Percentiles rank a stretch among this genome's conserved stretches.
Evolutionary conservation across 1,284 basidiomycete species (phyloP).

Genomic region (Acaromyces ingoldii): DNA sequence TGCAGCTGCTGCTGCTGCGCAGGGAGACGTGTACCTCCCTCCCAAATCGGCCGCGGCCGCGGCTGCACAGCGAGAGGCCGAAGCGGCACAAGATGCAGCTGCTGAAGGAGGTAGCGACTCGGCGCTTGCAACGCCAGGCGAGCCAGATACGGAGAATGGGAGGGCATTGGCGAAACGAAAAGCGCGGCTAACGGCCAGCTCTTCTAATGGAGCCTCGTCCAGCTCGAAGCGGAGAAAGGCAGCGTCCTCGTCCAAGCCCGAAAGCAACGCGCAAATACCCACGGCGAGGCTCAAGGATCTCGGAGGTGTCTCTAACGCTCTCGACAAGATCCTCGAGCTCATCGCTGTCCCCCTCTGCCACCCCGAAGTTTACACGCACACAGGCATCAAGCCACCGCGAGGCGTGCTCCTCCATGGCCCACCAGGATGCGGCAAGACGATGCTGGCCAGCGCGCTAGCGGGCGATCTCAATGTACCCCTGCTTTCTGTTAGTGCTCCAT

Average conservation of each 20-base stretch:
- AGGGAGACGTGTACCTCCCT: neutral
- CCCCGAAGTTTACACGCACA: constrained; percentile 89
- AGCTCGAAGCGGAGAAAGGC: neutral
- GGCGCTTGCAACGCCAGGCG: neutral
- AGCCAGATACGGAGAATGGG: neutral
- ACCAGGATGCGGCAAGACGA: constrained; percentile 86
- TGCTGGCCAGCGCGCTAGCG: constrained; percentile 63
- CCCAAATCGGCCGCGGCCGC: neutral
- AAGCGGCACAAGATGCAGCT: neutral
- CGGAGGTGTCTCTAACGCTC: constrained; percentile 76
- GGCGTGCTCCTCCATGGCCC: constrained; percentile 94
- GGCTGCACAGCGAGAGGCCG: neutral
- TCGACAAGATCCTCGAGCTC: constrained; percentile 90
- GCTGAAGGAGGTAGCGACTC: neutral
- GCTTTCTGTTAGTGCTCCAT: constrained; percentile 86
- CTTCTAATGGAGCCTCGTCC: neutral
- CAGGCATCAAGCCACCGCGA: constrained; percentile 83
- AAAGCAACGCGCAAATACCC: constrained; percentile 52
- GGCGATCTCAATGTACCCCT: constrained; percentile 77
- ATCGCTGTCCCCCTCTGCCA: constrained; percentile 91
- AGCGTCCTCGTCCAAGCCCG: neutral
- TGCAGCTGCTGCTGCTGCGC: neutral
- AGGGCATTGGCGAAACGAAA: neutral
- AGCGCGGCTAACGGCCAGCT: neutral
- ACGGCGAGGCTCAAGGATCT: constrained; percentile 71